Evolutionary conservation across 371 early-diverging fungal species (phyloP).

Genomic region (Parasitella parasitica): DNA sequence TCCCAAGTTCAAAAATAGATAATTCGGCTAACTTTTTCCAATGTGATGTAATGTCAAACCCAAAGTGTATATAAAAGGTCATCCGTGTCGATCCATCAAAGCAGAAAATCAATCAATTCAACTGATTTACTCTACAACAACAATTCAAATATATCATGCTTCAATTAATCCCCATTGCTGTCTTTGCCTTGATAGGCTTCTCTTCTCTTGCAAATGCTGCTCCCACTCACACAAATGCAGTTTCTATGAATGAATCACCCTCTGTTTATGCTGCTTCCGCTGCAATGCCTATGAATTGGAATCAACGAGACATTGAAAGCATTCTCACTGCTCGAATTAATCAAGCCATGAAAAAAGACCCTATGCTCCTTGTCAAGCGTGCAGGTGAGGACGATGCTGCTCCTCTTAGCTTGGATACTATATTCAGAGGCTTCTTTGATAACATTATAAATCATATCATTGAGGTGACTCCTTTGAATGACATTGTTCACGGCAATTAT

Average conservation of each 20-base stretch:
- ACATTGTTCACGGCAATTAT: constrained; percentile 10
- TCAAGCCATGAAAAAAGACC: neutral
- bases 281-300: neutral
- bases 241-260: neutral
- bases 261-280: neutral
- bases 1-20: neutral
- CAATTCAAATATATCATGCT: neutral
- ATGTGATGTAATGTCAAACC: constrained; percentile 2
- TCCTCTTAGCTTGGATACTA: neutral
- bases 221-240: neutral
- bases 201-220: constrained; percentile 1
- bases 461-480: constrained; percentile 2
- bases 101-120: constrained; percentile 4
- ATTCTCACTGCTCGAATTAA: neutral
- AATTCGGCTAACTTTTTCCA: constrained; percentile 2
- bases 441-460: constrained; percentile 3
- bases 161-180: constrained; percentile 2
- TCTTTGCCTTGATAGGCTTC: constrained; percentile 3
- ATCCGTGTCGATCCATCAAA: neutral
- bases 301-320: neutral
- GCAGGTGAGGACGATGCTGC: neutral
- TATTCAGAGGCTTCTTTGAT: constrained; percentile 7
- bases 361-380: neutral
- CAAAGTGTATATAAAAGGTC: neutral
- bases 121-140: neutral